Conservation (phyloP, 1,284 basidiomycete species). For the Abortiporus biennis region DNA sequence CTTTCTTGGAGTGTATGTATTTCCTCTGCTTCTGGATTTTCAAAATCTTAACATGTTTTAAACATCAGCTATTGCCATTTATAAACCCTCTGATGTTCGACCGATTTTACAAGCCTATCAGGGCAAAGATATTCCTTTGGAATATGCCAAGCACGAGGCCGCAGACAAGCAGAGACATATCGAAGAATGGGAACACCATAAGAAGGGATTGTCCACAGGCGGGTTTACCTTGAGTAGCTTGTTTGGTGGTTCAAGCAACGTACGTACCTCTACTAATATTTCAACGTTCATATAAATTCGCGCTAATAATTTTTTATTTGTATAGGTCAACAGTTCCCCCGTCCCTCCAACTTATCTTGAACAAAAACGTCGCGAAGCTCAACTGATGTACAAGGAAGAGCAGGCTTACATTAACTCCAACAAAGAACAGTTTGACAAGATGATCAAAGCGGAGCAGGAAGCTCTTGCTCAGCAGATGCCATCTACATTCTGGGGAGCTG, state of each 20-base stretch:
- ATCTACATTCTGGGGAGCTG: slow-evolving; percentile 29
- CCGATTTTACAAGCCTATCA: slow-evolving; percentile 82
- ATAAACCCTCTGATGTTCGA: slow-evolving; percentile 80
- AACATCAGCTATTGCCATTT: slow-evolving; percentile 76
- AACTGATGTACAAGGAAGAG: slow-evolving; percentile 80
- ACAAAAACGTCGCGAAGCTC: slow-evolving; percentile 83
- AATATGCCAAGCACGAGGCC: slow-evolving; percentile 86
- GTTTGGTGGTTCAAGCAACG: slow-evolving; percentile 44
- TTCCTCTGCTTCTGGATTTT: neutral
- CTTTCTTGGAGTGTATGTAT: slow-evolving; percentile 90
- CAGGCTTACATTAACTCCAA: slow-evolving; percentile 84
- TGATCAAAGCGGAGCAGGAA: slow-evolving; percentile 80
- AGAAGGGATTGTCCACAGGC: slow-evolving; percentile 36
- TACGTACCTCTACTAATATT: slow-evolving; percentile 13
- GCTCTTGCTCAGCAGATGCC: slow-evolving; percentile 61
- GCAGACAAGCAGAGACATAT: slow-evolving; percentile 73
- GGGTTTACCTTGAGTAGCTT: slow-evolving; percentile 55
- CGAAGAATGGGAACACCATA: slow-evolving; percentile 74
- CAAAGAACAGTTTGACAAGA: slow-evolving; percentile 73
- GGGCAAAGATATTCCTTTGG: slow-evolving; percentile 84
- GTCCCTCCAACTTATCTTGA: slow-evolving; percentile 86
- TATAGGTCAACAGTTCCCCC: slow-evolving; percentile 25
- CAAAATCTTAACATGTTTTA: slow-evolving; percentile 6
- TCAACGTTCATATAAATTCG: neutral
- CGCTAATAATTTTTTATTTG: neutral